Evolutionary conservation across 2,329 filamentous ascomycete species (phyloP), one percentile per base, ranked within the genome.

Genomic region (Monosporascus sp.): DNA sequence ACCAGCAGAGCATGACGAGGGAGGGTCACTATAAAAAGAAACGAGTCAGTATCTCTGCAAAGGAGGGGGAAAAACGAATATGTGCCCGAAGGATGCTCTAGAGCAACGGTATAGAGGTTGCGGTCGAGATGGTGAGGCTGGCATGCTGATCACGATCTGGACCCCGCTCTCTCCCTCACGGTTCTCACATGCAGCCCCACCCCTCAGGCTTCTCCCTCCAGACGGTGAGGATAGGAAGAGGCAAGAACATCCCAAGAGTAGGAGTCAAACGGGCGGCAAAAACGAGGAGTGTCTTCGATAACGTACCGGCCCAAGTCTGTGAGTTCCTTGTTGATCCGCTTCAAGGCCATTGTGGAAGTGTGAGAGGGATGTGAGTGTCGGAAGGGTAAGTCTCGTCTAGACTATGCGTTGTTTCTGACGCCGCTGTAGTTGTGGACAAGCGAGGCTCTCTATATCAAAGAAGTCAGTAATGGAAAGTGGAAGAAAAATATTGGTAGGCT

Each of bases 1-100:
- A 63, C 94, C 94, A 68, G 94, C 94, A 72, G 93, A 97, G 86
- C 94, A 99, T 65, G 93, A 97, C 55, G 94, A 97, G 70, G 94
- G 94, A 72, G 94, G 94, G 74, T 99, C 94, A 80, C 94, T 97
- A 67, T 59, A 61, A 58, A 56, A 56, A 49, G 55, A 2, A 11
- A 31, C 4, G 55, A 37, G 58, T 72, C 60, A 74, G 69, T 61
- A 57, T 35, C 48, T 67, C 51, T 65, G 60, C 52, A 50, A 2
- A 7, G 28, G 35, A 31, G 14, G 18, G 18, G 6, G 45, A 28
- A 8, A 26, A 44, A 24, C 14, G 14, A 28, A 11, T 20, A 38
- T 40, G 37, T 18, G 5, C 20, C 8, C 40, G n/a, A 20, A 4
- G 1, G 18, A 9, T 24, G 18, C 40, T 20, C 40, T 5, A 46